These are phyloP conservation scores for Leavenworthia alabamica DNA, from an alignment of 345 rosid genomes.

Conservation along the genomic window DNA sequence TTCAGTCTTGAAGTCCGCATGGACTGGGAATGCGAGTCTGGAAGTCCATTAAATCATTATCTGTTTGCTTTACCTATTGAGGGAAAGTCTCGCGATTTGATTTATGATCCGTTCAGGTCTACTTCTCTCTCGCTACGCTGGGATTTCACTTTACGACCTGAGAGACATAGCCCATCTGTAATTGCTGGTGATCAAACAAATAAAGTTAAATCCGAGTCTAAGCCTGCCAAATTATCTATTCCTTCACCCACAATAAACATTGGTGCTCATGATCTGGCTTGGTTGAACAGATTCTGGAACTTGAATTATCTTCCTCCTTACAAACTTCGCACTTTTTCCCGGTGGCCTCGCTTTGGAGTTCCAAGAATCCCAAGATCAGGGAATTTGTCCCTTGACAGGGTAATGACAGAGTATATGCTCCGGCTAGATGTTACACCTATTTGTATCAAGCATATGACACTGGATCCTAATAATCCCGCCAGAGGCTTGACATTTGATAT, in stretches of 20 bases:
- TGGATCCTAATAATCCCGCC: slow-evolving; percentile 84
- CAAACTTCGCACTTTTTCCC: slow-evolving; percentile 73
- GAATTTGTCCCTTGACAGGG: slow-evolving; percentile 83
- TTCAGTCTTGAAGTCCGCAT: slow-evolving; percentile 78
- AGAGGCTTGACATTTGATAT: slow-evolving; percentile 70
- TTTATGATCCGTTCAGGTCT: slow-evolving; percentile 92
- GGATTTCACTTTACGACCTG: slow-evolving; percentile 74
- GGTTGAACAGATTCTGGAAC: slow-evolving; percentile 77
- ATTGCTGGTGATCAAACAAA: slow-evolving; percentile 10
- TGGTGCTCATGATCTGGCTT: slow-evolving; percentile 92
- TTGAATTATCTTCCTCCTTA: slow-evolving; percentile 87
- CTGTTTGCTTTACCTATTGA: slow-evolving; percentile 78
- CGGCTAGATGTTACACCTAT: slow-evolving; percentile 73
- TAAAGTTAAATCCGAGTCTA: slow-evolving; percentile 9
- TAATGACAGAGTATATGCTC: slow-evolving; percentile 88
- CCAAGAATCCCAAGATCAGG: slow-evolving; percentile 85
- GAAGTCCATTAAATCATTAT: slow-evolving; percentile 77
- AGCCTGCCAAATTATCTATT: slow-evolving; percentile 33
- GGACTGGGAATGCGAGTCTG: slow-evolving; percentile 94
- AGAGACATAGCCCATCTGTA: slow-evolving; percentile 36
- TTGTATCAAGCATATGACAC: slow-evolving; percentile 58
- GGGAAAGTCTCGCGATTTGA: slow-evolving; percentile 65
- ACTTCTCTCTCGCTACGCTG: slow-evolving; percentile 82
- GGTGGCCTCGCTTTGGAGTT: slow-evolving; percentile 93
- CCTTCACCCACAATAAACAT: slow-evolving; percentile 54